Evolutionary conservation across 108 stramenopile genomes (phyloP).

Genomic region (Stephanodiscus minutulus): DNA sequence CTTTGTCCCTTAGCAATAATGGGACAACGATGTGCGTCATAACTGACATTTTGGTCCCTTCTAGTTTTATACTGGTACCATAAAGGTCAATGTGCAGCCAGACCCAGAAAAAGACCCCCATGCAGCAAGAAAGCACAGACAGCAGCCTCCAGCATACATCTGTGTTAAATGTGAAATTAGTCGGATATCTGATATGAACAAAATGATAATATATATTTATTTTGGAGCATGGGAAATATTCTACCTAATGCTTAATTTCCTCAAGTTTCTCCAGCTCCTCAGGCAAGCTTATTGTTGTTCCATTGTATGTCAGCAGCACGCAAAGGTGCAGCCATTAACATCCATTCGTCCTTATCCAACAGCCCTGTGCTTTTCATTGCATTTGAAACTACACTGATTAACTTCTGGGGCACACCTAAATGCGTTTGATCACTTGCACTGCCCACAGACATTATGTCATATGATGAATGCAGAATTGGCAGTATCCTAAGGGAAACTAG

Average conservation of each 20-base stretch:
- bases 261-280: not conserved
- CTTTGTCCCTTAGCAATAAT: too few species aligned
- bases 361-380: slow-evolving; percentile 43
- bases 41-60: too few species aligned
- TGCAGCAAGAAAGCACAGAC: too few species aligned
- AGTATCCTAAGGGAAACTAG: slow-evolving; percentile 52
- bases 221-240: not conserved
- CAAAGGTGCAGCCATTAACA: slow-evolving; percentile 61
- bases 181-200: too few species aligned
- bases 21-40: too few species aligned
- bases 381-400: slow-evolving; percentile 45
- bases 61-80: too few species aligned
- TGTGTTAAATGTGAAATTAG: too few species aligned
- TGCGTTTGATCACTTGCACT: slow-evolving; percentile 8
- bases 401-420: slow-evolving; percentile 16
- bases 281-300: not conserved
- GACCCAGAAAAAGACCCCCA: too few species aligned
- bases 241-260: not conserved
- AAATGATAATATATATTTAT: too few species aligned
- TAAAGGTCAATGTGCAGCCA: too few species aligned
- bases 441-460: slow-evolving; percentile 9
- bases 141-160: too few species aligned
- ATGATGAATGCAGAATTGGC: slow-evolving; percentile 36
- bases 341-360: slow-evolving; percentile 55
- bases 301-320: slow-evolving; percentile 58